Conservation (phyloP, 73 alveolate genomes). For the Paramecium biaurelia region DNA sequence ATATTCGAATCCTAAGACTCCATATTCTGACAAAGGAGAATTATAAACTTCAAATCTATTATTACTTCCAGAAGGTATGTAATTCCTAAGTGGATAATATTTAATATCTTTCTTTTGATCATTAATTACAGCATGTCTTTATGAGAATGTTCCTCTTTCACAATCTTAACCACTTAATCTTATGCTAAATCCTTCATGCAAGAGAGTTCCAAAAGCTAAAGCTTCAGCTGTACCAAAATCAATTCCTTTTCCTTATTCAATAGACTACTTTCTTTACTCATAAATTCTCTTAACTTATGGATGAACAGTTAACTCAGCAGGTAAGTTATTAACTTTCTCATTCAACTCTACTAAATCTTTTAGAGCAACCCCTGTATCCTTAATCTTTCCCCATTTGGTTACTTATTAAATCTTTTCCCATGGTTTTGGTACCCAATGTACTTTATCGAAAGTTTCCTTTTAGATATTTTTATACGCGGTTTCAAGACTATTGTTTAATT, state of each 20-base stretch:
- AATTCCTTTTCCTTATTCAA: conserved; percentile 88
- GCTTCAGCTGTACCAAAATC: conserved; percentile 97
- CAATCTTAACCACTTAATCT: conserved; percentile 91
- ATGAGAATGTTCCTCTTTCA: conserved; percentile 93
- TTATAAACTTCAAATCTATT: conserved; percentile 62
- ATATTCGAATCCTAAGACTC: conserved; percentile 84
- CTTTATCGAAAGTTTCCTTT: conserved; percentile 53
- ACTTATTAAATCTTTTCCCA: conserved; percentile 76
- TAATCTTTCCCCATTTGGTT: conserved; percentile 55
- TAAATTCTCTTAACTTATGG: conserved; percentile 75
- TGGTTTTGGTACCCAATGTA: conserved; percentile 74
- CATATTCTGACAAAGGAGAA: conserved; percentile 72
- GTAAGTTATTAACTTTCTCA: conserved; percentile 68
- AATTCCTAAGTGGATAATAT: conserved; percentile 53
- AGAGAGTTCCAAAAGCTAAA: conserved; percentile 92
- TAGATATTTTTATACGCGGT: conserved; percentile 36
- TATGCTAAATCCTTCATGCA: conserved; percentile 83
- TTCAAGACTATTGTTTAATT: background rate
- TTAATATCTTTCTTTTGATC: conserved; percentile 71
- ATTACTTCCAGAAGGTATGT: background rate
- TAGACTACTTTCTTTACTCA: conserved; percentile 71
- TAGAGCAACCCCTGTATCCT: conserved; percentile 78
- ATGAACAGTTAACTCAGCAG: conserved; percentile 78
- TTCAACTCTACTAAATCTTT: conserved; percentile 67
- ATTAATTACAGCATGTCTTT: conserved; percentile 85